These are phyloP conservation scores for Cynara cardunculus DNA, from an alignment of 129 eudicot species.

Conservation along the genomic window DNA sequence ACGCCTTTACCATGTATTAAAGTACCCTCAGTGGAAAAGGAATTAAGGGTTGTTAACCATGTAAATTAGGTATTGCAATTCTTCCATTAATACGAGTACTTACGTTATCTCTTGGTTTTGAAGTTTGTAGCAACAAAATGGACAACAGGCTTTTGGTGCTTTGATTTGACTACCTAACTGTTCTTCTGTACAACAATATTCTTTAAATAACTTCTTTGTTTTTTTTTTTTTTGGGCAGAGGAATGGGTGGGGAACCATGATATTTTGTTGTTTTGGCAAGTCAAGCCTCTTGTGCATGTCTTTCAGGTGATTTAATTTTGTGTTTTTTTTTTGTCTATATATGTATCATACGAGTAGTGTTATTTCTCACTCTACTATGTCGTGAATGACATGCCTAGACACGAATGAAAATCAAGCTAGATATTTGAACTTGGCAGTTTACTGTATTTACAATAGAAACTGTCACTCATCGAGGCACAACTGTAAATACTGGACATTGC, in stretches of 20 bases:
- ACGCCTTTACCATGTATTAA: background rate
- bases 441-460: background rate
- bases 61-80: background rate
- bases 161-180: background rate
- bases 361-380: background rate
- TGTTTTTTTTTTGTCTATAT: conserved; percentile 4
- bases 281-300: conserved; percentile 88
- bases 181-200: background rate
- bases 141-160: background rate
- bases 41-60: background rate
- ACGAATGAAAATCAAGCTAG: background rate
- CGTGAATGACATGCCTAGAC: background rate
- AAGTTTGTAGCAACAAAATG: background rate
- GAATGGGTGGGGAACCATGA: conserved; percentile 77
- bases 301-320: conserved; percentile 59
- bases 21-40: background rate
- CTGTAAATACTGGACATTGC: background rate
- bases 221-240: conserved; percentile 47
- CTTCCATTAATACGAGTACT: background rate
- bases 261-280: conserved; percentile 95
- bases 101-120: background rate
- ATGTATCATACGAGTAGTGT: background rate
- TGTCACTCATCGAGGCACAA: background rate
- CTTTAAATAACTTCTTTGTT: background rate
- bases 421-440: background rate